Percentiles rank a stretch among this genome's conserved stretches.
These are phyloP conservation scores for Fusarium papillatum DNA, from an alignment of 2,329 filamentous ascomycete genomes.

Conservation along the genomic window DNA sequence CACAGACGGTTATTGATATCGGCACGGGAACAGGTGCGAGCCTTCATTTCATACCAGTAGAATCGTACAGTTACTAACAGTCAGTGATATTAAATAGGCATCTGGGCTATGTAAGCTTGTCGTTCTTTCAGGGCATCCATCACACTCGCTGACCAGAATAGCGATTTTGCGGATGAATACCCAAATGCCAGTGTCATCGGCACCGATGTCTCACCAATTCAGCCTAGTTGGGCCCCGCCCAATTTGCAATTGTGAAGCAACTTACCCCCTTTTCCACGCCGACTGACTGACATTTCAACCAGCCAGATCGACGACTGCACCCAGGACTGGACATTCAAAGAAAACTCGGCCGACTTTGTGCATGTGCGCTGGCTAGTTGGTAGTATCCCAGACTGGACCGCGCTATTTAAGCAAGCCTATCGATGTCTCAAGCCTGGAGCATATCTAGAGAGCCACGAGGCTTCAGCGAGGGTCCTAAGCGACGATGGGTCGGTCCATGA, in stretches of 20 bases:
- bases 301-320: slow-evolving; percentile 45
- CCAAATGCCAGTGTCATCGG: neutral
- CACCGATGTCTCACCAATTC: slow-evolving; percentile 4
- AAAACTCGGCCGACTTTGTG: neutral
- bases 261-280: too few species aligned
- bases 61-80: neutral
- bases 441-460: neutral
- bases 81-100: neutral
- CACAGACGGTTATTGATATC: neutral
- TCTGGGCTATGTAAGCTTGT: slow-evolving; percentile 1
- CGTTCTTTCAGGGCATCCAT: neutral
- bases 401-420: neutral
- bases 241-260: neutral
- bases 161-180: slow-evolving; percentile 6
- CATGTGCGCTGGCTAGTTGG: neutral
- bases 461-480: neutral
- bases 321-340: slow-evolving; percentile 39
- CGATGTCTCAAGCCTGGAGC: neutral
- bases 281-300: neutral
- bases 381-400: neutral
- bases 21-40: slow-evolving; percentile 6
- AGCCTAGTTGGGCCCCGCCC: neutral
- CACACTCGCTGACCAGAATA: neutral
- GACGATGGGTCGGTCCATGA: neutral
- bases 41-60: neutral